Base-by-base conservation (phyloP, 1,284 basidiomycete genomes). In the Cryptococcus sp. region DNA sequence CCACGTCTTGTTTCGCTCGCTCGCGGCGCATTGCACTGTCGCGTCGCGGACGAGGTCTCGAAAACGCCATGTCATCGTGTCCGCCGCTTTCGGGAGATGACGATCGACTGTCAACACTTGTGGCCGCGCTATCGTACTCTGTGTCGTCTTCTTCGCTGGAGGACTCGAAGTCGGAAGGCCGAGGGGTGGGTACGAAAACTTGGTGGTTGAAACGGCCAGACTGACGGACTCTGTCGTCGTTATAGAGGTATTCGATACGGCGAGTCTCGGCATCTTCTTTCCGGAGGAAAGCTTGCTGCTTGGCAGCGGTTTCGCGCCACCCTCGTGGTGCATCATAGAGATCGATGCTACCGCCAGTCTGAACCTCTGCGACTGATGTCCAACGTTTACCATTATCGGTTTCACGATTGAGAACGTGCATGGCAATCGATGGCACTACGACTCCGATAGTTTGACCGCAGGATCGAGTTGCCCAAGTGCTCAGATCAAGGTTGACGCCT, bases 241-340 rank as follows among this genome's bases (percentile, higher is more conserved):
- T 19, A 19, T 87, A 82, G 63, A 91, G 76, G 55, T 77, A 78
- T 59, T 77, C 77, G 3, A 83, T 82, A 55, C 91, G 80, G 21
- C 79, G 80, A 2, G 88, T 91, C 16, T 77, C 66, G 18, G 60
- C 65, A 67, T 94, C 91, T 70, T 94, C 86, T 42, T 78, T 76
- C n/a, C 75, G 73, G 18, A 94, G 66, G 66, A 89, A 94, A 9
- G 78, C 73, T 11, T 79, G 74, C 69, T 94, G 91, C 4, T 67
- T 68, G 32, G 70, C 61, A 1, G 82, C 82, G 28, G 75, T 70
- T 28, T 78, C 72, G 54, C 74, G 73, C 82, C 84, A 87, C 0
- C 81, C 82, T 24, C 69, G 60, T 2, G 86, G 84, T 3, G 83
- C 79, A 37, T 78, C 78, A 67, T 89, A 91, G 2, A 85, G 76